Evolutionary conservation across 352 stramenopile species (phyloP), one percentile per base, ranked within the genome.

Genomic region (Globisporangium camurandrum): DNA sequence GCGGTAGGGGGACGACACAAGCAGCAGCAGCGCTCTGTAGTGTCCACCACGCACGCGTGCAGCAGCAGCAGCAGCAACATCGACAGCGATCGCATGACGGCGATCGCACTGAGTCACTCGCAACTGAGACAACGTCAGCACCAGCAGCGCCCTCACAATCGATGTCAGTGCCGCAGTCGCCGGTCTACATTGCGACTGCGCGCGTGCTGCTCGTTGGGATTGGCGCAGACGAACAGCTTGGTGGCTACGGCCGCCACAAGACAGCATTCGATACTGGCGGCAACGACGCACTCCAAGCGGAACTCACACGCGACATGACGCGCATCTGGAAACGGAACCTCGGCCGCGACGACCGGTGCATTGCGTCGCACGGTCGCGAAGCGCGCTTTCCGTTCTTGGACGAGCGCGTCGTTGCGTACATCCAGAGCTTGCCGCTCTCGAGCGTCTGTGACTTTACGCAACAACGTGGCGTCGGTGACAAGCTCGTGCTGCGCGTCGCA

Each of bases 291-390:
- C 63, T 99, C 1, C 62, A 62, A 47, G 51, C 49, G 14, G 95
- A 98, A 69, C 56, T 99, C 14, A 43, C 72, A 49, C 80, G 84
- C 62, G 95, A 98, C 61, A 67, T 97, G 33, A 53, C 49, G 36
- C 79, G 95, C 28, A 83, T 99, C 26, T 98, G 93, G 93, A 93
- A 86, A 50, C 88, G 95, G 9, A 99, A 98, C 59, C 71, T 98
- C 24, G 96, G 95, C 16, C 76, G 96, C 11, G 96, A 99, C 61
- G 96, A 99, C 66, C 81, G 96, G 33, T 90, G 86, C 49, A 86
- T 98, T 41, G 78, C 86, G 27, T 82, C 96, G 33, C 85, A 97
- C 49, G 91, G 88, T 17, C 78, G 81, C 26, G 96, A 99, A 59
- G 84, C 86, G 26, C 78, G 96, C 8, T 98, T 98, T 59, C 95